phyloP scores from a whole-genome alignment of 2,329 filamentous ascomycete genomes.

The Pseudogymnoascus sp. region DNA sequence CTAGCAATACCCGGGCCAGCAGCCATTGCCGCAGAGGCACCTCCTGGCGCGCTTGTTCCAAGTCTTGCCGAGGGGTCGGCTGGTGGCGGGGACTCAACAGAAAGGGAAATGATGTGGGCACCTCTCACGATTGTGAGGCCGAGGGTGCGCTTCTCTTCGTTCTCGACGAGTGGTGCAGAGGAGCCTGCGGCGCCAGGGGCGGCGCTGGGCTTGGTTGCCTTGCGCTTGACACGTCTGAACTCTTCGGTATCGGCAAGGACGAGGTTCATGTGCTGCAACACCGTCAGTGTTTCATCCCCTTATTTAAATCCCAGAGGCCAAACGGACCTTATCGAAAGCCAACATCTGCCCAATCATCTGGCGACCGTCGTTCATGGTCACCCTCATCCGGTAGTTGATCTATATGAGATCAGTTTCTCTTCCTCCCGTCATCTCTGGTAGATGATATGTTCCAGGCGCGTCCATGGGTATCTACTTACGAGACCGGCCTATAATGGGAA shows the following conservation, averaged over 20 bases:
- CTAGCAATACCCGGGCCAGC: conserved; percentile 84
- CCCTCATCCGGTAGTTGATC: conserved; percentile 99
- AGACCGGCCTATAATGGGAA: conserved; percentile 54
- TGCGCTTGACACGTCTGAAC: conserved; percentile 84
- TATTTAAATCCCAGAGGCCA: background rate
- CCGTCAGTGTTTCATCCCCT: conserved; percentile 11
- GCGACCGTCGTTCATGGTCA: conserved; percentile 88
- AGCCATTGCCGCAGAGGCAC: conserved; percentile 59
- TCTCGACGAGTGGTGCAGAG: conserved; percentile 63
- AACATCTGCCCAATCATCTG: conserved; percentile 98
- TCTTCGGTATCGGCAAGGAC: conserved; percentile 98
- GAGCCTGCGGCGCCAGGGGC: conserved; percentile 44
- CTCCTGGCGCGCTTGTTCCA: conserved; percentile 64
- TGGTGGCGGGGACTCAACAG: conserved; percentile 90
- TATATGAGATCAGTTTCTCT: conserved; percentile 32
- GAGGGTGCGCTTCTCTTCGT: conserved; percentile 95
- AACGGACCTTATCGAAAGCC: conserved; percentile 84
- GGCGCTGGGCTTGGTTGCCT: conserved; percentile 63
- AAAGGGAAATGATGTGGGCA: conserved; percentile 87
- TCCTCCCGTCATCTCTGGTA: background rate
- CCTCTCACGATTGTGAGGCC: conserved; percentile 91
- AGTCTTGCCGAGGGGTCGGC: conserved; percentile 86
- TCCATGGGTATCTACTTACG: conserved; percentile 42
- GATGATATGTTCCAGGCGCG: background rate
- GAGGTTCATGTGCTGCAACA: conserved; percentile 86